Base-by-base conservation (phyloP, 1,139 yeast species). In the Pichia sp. region DNA sequence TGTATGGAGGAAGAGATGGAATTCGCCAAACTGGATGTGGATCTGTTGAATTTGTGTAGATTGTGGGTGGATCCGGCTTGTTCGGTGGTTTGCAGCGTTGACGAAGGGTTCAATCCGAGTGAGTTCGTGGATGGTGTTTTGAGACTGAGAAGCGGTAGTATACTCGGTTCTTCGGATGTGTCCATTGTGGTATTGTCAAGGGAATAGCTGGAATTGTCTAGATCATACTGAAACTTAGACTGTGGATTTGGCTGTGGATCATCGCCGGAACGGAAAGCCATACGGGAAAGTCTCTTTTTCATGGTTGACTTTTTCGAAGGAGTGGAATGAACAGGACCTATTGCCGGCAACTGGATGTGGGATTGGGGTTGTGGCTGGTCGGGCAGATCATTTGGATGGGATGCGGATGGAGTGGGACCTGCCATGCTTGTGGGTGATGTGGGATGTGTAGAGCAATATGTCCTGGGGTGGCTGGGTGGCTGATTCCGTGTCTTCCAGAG, bases 201-300 rank as follows among this genome's bases (percentile, higher is more conserved):
- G 11, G 31, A 28, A 28, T 8, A 8, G 14, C 5, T 28, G 2
- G 31, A 28, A 28, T 11, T 11, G 14, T 28, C 14, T 28, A 28
- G 14, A 28, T 28, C 31, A 28, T 28, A 28, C 11, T 28, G 6
- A 12, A 4, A 12, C 3, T 24, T 9, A 10, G 9, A 11, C 14
- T 28, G 31, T 28, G 5, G 31, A 8, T 21, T 11, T 10, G 20
- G 18, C 21, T 34, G 38, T 14, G 22, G 34, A n/a, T 33, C 38
- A 10, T 27, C 20, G 9, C 45, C 39, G 1, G 45, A 18, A 21
- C 39, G 44, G 15, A 47, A 41, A 9, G 47, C 46, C 17, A 50
- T 47, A 11, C 44, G 46, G 3, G 46, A 41, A 4, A 50, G 39
- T 32, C 31, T 50, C 22, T 44, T 35, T 15, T 40, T 47, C 35